Percentiles rank a stretch among this genome's conserved stretches.
Evolutionary conservation across 345 rosid genomes (phyloP).

Genomic region (Syzygium aromaticum): DNA sequence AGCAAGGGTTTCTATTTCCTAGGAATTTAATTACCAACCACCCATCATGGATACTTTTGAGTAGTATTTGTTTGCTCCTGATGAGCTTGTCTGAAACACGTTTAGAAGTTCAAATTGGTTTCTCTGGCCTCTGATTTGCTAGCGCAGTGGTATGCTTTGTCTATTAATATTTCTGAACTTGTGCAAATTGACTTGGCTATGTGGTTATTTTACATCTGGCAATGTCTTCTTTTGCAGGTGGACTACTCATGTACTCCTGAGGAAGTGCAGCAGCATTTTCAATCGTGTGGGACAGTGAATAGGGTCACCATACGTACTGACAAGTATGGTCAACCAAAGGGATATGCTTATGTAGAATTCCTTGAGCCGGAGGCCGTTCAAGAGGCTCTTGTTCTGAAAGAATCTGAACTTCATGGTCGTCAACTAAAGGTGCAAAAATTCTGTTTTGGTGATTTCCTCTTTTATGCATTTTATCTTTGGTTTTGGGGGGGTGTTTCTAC

Average conservation of each 20-base stretch:
- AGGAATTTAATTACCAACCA: neutral
- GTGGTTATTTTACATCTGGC: neutral
- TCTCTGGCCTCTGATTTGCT: neutral
- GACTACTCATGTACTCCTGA: conserved; percentile 70
- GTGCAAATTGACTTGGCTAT: neutral
- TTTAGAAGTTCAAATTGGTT: neutral
- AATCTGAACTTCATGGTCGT: conserved; percentile 64
- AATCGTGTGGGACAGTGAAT: conserved; percentile 67
- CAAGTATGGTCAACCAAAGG: conserved; percentile 71
- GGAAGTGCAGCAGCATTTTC: conserved; percentile 80
- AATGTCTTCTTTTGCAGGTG: conserved; percentile 30
- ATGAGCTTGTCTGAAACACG: neutral
- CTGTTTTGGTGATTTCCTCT: neutral
- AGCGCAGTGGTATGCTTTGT: neutral
- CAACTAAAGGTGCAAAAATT: conserved; percentile 47
- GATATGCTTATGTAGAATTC: conserved; percentile 76
- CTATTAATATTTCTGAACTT: neutral
- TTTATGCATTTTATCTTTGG: neutral
- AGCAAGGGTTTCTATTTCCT: neutral
- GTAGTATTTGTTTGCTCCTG: neutral
- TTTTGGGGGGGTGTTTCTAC: neutral
- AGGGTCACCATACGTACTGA: conserved; percentile 67
- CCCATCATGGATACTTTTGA: neutral
- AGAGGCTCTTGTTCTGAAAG: conserved; percentile 55
- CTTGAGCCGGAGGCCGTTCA: conserved; percentile 58